Evolutionary conservation across 202 grass and related monocot genomes (phyloP).

Genomic region (Bolboschoenoplectus hybrid): DNA sequence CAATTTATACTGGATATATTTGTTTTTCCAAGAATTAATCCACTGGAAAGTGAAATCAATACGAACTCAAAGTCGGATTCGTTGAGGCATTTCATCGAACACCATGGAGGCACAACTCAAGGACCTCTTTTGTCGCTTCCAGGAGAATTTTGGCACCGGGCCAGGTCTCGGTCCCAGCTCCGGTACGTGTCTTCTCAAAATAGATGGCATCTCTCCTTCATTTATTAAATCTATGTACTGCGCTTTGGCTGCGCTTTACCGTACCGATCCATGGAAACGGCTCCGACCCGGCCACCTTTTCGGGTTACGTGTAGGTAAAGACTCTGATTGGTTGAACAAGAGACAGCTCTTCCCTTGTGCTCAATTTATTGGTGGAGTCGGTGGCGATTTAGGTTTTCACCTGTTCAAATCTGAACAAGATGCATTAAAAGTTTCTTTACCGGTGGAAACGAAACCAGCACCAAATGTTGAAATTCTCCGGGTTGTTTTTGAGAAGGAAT

Average conservation of each 20-base stretch:
- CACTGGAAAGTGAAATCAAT: neutral
- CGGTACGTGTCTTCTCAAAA: constrained; percentile 45
- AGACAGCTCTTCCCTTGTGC: constrained; percentile 44
- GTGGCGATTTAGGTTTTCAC: constrained; percentile 48
- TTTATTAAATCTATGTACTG: constrained; percentile 45
- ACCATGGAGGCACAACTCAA: constrained; percentile 47
- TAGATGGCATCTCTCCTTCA: constrained; percentile 15
- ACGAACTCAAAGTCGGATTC: neutral
- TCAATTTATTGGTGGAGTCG: constrained; percentile 44
- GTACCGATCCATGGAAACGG: constrained; percentile 45
- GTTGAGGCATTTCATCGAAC: constrained; percentile 25
- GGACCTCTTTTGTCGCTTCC: constrained; percentile 37
- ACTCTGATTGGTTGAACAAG: constrained; percentile 46
- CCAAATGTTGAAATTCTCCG: constrained; percentile 47
- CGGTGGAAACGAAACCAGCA: constrained; percentile 28
- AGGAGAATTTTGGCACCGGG: constrained; percentile 41
- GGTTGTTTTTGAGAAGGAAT: constrained; percentile 40
- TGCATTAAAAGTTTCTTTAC: constrained; percentile 37
- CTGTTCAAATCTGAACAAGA: constrained; percentile 51
- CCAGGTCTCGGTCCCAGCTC: constrained; percentile 44
- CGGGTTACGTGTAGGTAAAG: constrained; percentile 41
- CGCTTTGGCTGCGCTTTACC: constrained; percentile 40
- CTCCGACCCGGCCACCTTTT: constrained; percentile 41
- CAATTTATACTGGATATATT: too few species aligned
- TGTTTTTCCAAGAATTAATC: neutral